Evolutionary conservation across 2,329 filamentous ascomycete species (phyloP).

Genomic region (Beauveria varroae): DNA sequence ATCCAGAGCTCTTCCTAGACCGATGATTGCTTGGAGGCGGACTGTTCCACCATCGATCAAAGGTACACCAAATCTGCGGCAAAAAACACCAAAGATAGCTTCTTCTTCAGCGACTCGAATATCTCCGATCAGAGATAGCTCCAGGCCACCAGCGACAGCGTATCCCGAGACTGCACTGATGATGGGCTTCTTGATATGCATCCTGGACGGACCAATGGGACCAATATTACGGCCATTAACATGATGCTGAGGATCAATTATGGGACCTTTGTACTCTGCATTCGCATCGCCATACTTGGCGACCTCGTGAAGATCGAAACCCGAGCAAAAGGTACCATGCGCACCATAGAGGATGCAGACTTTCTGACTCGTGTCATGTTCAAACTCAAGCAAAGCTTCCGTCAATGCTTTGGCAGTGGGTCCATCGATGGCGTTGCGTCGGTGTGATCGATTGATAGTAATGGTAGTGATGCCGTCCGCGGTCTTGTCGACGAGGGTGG

Average conservation of each 20-base stretch:
- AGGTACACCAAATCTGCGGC: conserved; percentile 32
- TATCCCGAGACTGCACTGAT: conserved; percentile 43
- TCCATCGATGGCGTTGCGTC: conserved; percentile 44
- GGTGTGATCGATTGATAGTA: conserved; percentile 40
- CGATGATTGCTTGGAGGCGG: conserved; percentile 41
- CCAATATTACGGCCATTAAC: conserved; percentile 21
- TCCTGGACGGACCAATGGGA: conserved; percentile 44
- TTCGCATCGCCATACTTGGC: conserved; percentile 16
- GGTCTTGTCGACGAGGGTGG: conserved; percentile 2
- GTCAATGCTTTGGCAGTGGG: conserved; percentile 39
- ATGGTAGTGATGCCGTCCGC: conserved; percentile 42
- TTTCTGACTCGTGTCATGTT: conserved; percentile 41
- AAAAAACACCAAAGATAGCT: conserved; percentile 47
- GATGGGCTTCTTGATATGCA: conserved; percentile 42
- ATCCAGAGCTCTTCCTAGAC: conserved; percentile 44
- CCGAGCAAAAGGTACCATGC: conserved; percentile 42
- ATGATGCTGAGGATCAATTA: conserved; percentile 6
- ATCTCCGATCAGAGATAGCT: conserved; percentile 44
- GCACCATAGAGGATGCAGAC: conserved; percentile 42
- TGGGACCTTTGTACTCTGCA: neutral
- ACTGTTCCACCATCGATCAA: conserved; percentile 21
- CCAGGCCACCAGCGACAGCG: conserved; percentile 45
- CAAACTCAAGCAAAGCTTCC: conserved; percentile 39
- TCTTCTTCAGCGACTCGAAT: conserved; percentile 45
- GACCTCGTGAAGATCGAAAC: conserved; percentile 42